Evolutionary conservation across 2,329 filamentous ascomycete genomes (phyloP).

Genomic region (Cercospora berteroae): DNA sequence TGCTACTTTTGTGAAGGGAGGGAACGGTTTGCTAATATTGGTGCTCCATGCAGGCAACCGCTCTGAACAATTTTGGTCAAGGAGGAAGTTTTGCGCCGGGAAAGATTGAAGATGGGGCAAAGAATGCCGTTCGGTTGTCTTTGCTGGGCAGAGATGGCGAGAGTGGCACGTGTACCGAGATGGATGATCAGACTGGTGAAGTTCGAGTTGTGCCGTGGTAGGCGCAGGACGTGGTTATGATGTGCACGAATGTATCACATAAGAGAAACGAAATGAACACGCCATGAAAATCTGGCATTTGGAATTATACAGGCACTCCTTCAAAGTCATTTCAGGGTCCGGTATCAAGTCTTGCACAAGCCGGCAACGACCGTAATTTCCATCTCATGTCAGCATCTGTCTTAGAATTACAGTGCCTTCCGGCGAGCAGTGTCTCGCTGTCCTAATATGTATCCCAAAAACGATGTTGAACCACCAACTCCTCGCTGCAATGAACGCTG

Average conservation of each 20-base stretch:
- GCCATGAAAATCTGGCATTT: neutral
- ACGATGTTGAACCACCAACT: neutral
- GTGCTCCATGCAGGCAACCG: conserved; percentile 4
- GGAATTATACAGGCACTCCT: neutral
- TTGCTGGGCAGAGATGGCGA: conserved; percentile 20
- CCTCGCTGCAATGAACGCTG: conserved; percentile 8
- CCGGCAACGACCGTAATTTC: neutral
- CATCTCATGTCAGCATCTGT: neutral
- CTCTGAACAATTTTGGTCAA: conserved; percentile 17
- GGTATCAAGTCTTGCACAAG: neutral
- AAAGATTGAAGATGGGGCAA: conserved; percentile 16
- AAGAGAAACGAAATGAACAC: neutral
- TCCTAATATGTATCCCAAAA: neutral
- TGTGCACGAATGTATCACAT: neutral
- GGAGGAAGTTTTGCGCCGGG: conserved; percentile 11
- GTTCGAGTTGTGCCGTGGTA: conserved; percentile 20
- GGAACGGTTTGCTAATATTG: neutral
- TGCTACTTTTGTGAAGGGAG: too few relatives aligned
- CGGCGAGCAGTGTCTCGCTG: neutral
- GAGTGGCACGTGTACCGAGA: conserved; percentile 15
- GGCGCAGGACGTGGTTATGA: neutral
- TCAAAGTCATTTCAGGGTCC: neutral
- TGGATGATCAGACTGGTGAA: conserved; percentile 17
- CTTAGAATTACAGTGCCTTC: neutral
- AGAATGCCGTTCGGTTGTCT: conserved; percentile 17